Evolutionary conservation across 805 yeast genomes (phyloP).

Genomic region (Schizosaccharomyces cryophilus): DNA sequence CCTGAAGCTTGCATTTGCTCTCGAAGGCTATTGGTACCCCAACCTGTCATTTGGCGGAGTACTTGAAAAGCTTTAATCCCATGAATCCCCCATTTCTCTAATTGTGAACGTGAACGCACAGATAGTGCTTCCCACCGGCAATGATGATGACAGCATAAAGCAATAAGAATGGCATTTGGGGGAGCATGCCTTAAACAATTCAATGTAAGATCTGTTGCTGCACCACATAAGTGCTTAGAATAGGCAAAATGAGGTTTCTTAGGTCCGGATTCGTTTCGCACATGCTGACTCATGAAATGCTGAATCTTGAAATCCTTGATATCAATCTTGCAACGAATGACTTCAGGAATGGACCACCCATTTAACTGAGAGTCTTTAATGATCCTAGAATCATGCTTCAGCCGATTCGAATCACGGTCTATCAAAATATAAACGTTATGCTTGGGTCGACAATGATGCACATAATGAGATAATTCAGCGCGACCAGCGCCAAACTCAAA

Average conservation of each 20-base stretch:
- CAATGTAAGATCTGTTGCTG: not conserved
- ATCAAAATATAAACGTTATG: not conserved
- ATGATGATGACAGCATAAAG: not conserved
- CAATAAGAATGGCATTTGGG: not conserved
- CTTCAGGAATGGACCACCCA: not conserved
- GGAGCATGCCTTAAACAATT: not conserved
- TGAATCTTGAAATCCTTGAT: not conserved
- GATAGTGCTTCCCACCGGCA: not conserved
- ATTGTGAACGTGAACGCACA: not conserved
- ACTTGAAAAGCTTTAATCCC: not conserved
- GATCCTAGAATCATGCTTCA: not conserved
- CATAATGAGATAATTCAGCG: not conserved
- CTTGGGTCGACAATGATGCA: not conserved
- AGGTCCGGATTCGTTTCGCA: not conserved
- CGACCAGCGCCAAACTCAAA: not conserved
- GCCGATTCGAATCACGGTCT: not conserved
- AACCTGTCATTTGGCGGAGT: not conserved
- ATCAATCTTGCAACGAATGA: not conserved
- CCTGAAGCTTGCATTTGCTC: not conserved
- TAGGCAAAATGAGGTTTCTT: not conserved
- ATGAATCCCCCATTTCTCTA: not conserved
- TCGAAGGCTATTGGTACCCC: not conserved
- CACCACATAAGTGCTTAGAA: not conserved
- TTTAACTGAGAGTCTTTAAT: not conserved
- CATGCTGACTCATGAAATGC: not conserved